Base-by-base conservation (phyloP, 257 asterid genomes). In the Vinca minor region DNA sequence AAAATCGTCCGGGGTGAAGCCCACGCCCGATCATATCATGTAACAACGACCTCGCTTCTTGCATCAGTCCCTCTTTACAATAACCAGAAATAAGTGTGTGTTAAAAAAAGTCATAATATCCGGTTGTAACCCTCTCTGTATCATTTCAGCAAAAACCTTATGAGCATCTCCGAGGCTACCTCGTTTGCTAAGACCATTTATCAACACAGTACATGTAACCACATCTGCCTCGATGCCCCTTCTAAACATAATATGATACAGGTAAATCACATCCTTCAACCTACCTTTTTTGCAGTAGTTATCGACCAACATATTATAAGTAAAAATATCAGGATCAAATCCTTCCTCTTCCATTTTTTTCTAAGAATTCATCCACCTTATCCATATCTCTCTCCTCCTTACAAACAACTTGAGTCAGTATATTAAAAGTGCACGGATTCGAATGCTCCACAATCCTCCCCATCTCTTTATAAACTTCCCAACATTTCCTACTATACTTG, bases 261-360 rank as follows among this genome's bases (percentile, higher is more conserved):
- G n/a, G n/a, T n/a, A n/a, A n/a, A n/a, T n/a, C n/a, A n/a, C n/a
- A n/a, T n/a, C n/a, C n/a, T n/a, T n/a, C n/a, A n/a, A n/a, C n/a
- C n/a, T n/a, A n/a, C n/a, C n/a, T n/a, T n/a, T n/a, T n/a, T n/a
- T n/a, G n/a, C n/a, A n/a, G n/a, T n/a, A n/a, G n/a, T n/a, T n/a
- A n/a, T n/a, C n/a, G n/a, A n/a, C n/a, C n/a, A n/a, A n/a, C n/a
- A n/a, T n/a, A n/a, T n/a, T n/a, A n/a, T n/a, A n/a, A n/a, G n/a
- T n/a, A n/a, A n/a, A n/a, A n/a, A n/a, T n/a, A n/a, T n/a, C n/a
- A n/a, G n/a, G n/a, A n/a, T n/a, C n/a, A n/a, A n/a, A n/a, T 49
- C 98, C 98, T 55, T 83, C 85, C 76, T 86, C 96, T 66, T 91
- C 98, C 91, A 84, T n/a, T 80, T 70, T 76, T 84, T 69, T 84